Base-by-base conservation (phyloP, 2,329 filamentous ascomycete genomes). In the Aspergillus brasiliensis region DNA sequence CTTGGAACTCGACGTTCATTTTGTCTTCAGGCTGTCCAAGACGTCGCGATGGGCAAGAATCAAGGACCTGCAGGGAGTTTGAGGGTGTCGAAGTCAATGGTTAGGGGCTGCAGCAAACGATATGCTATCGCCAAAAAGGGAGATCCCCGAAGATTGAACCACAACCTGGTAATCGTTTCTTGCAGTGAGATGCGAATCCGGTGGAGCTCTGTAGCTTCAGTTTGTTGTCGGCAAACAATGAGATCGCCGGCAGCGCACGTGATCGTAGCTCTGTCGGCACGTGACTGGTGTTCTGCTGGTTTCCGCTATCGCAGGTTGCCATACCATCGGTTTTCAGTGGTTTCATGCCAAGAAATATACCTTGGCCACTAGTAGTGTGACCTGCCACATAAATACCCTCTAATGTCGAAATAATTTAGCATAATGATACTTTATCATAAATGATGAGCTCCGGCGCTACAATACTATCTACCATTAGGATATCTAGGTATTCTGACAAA, bases 1-100 rank as follows among this genome's bases (percentile, higher is more conserved):
- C 67, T 54, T 78, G 73, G 42, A 80, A 64, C 44, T 73, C 67
- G 13, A 73, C 56, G 56, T 81, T 75, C 79, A 81, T 81, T 51
- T 54, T 71, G 62, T 38, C 17, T 28, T 28, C 15, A 19, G 25
- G 17, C n/a, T 17, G 8, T 8, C 15, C 11, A 27, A 27, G 7
- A 28, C 7, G 25, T n/a, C 10, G 19, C 13, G 40, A 15, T 34
- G 34, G 13, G 23, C 15, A 28, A 10, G 8, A 38, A 15, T 23
- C 15, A 17, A 21, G 27, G 37, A n/a, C 13, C 40, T 15, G 25
- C 13, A 13, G 31, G 13, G 19, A 3, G 21, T 40, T 54, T 28
- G 5, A 21, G 51, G 23, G 6, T 40, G 13, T 19, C 17, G 19
- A 1, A 44, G 3, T 23, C 19, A 23, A 21, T 23, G 8, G n/a